Conservation (phyloP, 2,329 filamentous ascomycete species). For the Calonectria montana region DNA sequence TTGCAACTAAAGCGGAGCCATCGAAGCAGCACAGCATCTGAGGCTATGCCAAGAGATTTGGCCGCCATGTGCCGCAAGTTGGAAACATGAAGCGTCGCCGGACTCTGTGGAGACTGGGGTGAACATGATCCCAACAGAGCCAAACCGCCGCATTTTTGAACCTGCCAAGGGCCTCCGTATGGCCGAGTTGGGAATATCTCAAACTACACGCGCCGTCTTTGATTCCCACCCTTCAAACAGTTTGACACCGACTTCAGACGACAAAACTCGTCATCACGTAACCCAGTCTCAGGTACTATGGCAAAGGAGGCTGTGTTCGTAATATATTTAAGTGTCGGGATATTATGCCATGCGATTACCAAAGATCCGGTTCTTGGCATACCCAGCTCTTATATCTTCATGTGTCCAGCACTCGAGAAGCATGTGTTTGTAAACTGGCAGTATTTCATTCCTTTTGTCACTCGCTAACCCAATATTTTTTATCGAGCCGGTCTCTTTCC, state of each 20-base stretch:
- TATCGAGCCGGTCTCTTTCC: constrained; percentile 19
- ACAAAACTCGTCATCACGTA: constrained; percentile 15
- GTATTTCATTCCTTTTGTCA: background rate
- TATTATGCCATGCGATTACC: background rate
- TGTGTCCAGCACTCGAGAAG: background rate
- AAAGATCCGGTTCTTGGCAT: background rate
- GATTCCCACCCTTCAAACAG: background rate
- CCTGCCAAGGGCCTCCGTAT: constrained; percentile 4
- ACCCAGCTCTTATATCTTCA: background rate
- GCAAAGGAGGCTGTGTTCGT: background rate
- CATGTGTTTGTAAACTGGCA: background rate
- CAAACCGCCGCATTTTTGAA: background rate
- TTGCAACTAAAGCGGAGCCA: background rate
- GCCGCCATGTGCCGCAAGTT: constrained; percentile 1
- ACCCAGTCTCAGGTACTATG: background rate
- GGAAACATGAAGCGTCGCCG: constrained; percentile 19
- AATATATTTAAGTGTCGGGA: background rate
- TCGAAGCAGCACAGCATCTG: background rate
- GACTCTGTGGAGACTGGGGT: background rate
- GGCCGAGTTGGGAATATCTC: background rate
- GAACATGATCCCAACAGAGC: background rate
- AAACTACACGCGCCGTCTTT: constrained; percentile 9
- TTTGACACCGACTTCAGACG: constrained; percentile 24
- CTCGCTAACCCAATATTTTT: constrained; percentile 5
- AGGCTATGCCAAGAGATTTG: constrained; percentile 3